Evolutionary conservation across 225 moss, liverwort and hornwort genomes (phyloP), one percentile per base, ranked within the genome.

Genomic region (Bryoerythrophyllum caledonicum): DNA sequence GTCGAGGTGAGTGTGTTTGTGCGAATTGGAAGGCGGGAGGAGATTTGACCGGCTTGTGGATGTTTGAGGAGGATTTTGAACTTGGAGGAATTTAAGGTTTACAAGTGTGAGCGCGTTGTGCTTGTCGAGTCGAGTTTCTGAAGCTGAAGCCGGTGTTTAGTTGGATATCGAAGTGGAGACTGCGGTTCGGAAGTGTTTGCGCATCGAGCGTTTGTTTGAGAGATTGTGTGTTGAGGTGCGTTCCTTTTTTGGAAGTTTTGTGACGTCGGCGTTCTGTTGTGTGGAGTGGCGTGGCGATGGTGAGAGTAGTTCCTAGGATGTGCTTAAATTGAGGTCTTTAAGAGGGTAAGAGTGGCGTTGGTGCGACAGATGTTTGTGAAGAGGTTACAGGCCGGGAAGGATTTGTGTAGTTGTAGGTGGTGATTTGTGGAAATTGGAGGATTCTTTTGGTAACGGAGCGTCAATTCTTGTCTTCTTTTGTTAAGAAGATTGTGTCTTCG

Each of bases 401-500:
- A 5, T 44, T 56, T 25, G 10, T 34, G 20, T 27, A 43, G 34
- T 15, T 35, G 26, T 20, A 17, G 65, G 19, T 13, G 43, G 20
- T 56, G 65, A 65, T 40, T 43, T n/a, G 43, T 67, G 67, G 44
- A 19, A 68, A 34, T 67, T 73, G 44, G 63, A 72, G 38, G 37
- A 53, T 24, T 20, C n/a, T 3, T 48, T 51, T 38, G 38, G 62
- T 17, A 51, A 17, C 67, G 24, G 65, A 71, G 40, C 65, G 14
- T 15, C 43, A 25, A 19, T 20, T 66, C 23, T 63, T 53, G 48
- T 56, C 19, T 67, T 17, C 13, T n/a, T 44, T 44, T 67, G 62
- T 34, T 28, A 20, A 51, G 23, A 68, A 56, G 61, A 62, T 78
- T 57, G 58, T 78, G 43, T 16, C n/a, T 53, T 56, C 57, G 68